Base-by-base conservation (phyloP, 2,329 filamentous ascomycete species). In the Anthostomella pinea region DNA sequence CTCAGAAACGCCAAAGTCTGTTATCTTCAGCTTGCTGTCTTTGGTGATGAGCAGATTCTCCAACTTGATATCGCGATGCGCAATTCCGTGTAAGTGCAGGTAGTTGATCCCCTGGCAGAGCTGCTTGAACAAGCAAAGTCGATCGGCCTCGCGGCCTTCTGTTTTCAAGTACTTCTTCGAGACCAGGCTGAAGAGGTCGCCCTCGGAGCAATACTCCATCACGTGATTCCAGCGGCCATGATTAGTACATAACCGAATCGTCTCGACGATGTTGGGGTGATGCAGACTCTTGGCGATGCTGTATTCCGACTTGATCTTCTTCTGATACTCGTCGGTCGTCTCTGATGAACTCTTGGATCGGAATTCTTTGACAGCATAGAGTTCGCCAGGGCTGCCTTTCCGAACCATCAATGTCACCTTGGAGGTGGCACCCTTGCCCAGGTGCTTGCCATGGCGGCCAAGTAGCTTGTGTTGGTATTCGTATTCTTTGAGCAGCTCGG, bases 241-340 rank as follows among this genome's bases (percentile, higher is more conserved):
- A 49, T 89, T 75, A 10, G 76, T 80, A 66, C 87, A 93, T 5
- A 95, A 71, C 19, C 83, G 79, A 37, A 89, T 67, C 0, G 87
- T 90, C 61, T 87, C 78, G 46, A 95, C 85, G 51, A 95, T 86
- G 60, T 95, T 95, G 33, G 88, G 87, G 58, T 95, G 88, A 53
- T 88, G 79, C 43, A 90, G 66, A 48, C 85, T 87, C 68, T 90
- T 90, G 42, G 86, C 86, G 48, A 95, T 89, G 60, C 82, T 87
- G 66, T 81, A 95, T 59, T 95, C 89, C 2, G 86, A 90, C 63
- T 91, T 94, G 68, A 95, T 86, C 69, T 94, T 93, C 64, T 87
- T 83, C 48, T 86, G 77, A 60, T 94, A 94, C 33, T 93, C 86
- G 19, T 79, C 74, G 44, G 77, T 70, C 8, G 76, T 80, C 58